Base-by-base conservation (phyloP, 2,329 filamentous ascomycete genomes). In the Clarireedia hainanense region DNA sequence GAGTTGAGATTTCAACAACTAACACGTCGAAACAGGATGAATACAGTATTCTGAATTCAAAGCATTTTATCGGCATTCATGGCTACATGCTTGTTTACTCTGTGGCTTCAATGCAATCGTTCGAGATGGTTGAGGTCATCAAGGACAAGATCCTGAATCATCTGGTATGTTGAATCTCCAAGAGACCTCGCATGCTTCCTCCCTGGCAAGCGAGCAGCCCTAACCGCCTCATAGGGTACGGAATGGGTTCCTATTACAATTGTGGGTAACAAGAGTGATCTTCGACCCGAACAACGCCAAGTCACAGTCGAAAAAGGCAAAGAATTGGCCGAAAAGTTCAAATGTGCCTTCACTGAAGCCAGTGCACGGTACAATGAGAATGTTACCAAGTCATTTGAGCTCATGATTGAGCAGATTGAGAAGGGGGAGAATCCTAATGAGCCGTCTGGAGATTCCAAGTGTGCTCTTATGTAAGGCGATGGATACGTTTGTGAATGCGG, bases 11-110 rank as follows among this genome's bases (percentile, higher is more conserved):
- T 36, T 17, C 24, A 24, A 55, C 52, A 10, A 58, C 60, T 62
- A 46, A 64, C 23, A 17, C 15, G 24, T n/a, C 47, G 56, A 20
- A 46, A 56, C 58, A 94, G 86, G 94, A 99, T 77, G 94, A 99
- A 74, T 99, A 99, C 77, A 95, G 89, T 70, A 96, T 97, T 63
- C 79, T 99, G 60, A 97, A 96, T 74, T 95, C 89, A 60, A 97
- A 97, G 76, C 92, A 97, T 71, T 97, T 97, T 68, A 97, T 99
- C 71, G 94, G 94, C 61, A 97, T 97, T 64, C 94, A 99, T 76
- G 94, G 94, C 56, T 99, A 97, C 73, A 91, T 99, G 81, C 86
- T 99, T 58, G 92, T 96, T 49, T 99, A 99, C 74, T 96, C 91
- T n/a, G 91, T 99, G 50, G 88, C 89, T 23, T 96, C 89, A 48